These are phyloP conservation scores for Berberis vulgaris DNA, from an alignment of 164 flowering plant genomes.

Conservation along the genomic window DNA sequence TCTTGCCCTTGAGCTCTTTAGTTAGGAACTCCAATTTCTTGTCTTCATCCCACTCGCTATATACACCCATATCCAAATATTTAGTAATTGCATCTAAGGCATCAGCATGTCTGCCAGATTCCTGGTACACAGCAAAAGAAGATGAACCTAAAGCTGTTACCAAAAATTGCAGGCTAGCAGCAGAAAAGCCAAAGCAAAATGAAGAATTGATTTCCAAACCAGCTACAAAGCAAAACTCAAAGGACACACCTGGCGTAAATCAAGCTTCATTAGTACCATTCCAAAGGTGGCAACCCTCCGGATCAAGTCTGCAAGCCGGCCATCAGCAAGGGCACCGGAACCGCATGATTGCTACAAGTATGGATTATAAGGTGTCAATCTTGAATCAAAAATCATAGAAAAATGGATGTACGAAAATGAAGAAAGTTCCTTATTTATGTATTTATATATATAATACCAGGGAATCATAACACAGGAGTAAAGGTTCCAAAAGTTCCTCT, in stretches of 20 bases:
- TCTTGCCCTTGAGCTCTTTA: conserved; percentile 80
- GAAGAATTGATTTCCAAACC: neutral
- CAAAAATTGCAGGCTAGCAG: neutral
- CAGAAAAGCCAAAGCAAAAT: neutral
- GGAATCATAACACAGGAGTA: conserved; percentile 80
- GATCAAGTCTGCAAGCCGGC: conserved; percentile 82
- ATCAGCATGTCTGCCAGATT: conserved; percentile 89
- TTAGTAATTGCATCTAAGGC: conserved; percentile 81
- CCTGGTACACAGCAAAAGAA: conserved; percentile 34
- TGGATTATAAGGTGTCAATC: neutral
- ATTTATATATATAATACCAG: conserved; percentile 38
- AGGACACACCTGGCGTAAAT: conserved; percentile 78
- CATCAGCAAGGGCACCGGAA: conserved; percentile 86
- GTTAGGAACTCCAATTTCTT: conserved; percentile 70
- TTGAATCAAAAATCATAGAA: neutral
- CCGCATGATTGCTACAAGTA: conserved; percentile 76
- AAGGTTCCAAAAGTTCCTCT: conserved; percentile 73
- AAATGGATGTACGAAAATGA: neutral
- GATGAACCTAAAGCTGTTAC: neutral
- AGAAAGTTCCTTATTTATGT: no score
- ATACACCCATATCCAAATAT: conserved; percentile 83
- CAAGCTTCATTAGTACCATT: conserved; percentile 89
- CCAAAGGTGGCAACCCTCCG: conserved; percentile 90
- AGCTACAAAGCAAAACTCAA: neutral
- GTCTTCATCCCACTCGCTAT: conserved; percentile 95